These are phyloP conservation scores for Botryotinia narcissicola DNA, from an alignment of 2,329 filamentous ascomycete species.

Conservation along the genomic window DNA sequence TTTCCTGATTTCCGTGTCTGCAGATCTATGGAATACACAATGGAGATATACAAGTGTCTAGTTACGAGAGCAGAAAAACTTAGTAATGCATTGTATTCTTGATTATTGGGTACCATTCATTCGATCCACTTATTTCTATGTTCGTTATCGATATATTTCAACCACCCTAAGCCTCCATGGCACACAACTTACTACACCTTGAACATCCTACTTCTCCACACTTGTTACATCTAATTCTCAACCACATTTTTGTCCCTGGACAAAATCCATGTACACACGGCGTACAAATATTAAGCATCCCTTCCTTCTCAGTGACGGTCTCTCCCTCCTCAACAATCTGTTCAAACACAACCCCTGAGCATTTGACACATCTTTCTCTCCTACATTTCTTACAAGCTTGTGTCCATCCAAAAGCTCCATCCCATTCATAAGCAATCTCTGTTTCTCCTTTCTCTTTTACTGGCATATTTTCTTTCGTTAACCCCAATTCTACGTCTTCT, in stretches of 20 bases:
- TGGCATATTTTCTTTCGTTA: too few relatives aligned
- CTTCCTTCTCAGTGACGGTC: background rate
- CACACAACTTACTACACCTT: background rate
- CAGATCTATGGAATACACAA: background rate
- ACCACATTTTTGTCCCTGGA: constrained; percentile 10
- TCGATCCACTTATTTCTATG: background rate
- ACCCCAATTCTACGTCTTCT: background rate
- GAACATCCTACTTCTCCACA: background rate
- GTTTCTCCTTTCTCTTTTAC: background rate
- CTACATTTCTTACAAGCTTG: constrained; percentile 1
- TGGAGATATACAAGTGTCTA: background rate
- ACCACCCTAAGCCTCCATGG: background rate
- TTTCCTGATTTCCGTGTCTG: background rate
- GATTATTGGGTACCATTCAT: too few relatives aligned
- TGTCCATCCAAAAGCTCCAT: constrained; percentile 17
- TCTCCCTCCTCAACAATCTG: constrained; percentile 2
- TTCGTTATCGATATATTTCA: background rate
- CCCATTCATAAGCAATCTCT: constrained; percentile 16
- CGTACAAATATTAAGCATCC: background rate
- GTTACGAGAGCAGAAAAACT: background rate
- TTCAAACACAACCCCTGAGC: background rate
- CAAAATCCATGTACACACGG: constrained; percentile 16
- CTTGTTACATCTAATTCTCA: constrained; percentile 5
- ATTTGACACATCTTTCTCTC: constrained; percentile 12
- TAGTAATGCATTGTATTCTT: background rate